These are phyloP conservation scores for Anthostomella pinea DNA, from an alignment of 2,329 filamentous ascomycete genomes.

Conservation along the genomic window DNA sequence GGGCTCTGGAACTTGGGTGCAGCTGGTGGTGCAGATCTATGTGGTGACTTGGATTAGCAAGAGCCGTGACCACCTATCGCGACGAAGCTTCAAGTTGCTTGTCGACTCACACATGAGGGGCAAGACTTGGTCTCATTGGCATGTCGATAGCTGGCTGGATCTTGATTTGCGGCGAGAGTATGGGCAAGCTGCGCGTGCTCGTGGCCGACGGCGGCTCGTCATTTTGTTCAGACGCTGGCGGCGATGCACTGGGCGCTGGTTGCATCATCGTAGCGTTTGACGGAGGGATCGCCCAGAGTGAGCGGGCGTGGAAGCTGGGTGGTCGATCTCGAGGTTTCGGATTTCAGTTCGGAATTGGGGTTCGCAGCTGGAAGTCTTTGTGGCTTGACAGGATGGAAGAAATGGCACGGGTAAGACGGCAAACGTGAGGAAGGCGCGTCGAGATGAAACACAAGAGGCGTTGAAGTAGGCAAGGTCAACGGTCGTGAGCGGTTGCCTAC, in stretches of 20 bases:
- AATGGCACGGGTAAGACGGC: too few relatives aligned
- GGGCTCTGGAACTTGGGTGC: slow-evolving; percentile 48
- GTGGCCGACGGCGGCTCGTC: slow-evolving; percentile 6
- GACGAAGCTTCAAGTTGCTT: slow-evolving; percentile 6
- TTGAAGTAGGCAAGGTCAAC: too few relatives aligned
- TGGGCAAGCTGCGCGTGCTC: slow-evolving; percentile 23
- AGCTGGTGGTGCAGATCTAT: slow-evolving; percentile 43
- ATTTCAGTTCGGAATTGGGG: too few relatives aligned
- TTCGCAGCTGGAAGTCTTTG: too few relatives aligned
- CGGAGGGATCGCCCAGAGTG: too few relatives aligned
- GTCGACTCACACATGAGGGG: slow-evolving; percentile 42
- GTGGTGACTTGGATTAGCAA: slow-evolving; percentile 15
- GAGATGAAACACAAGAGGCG: too few relatives aligned
- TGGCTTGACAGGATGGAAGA: too few relatives aligned
- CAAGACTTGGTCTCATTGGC: slow-evolving; percentile 31
- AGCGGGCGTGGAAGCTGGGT: too few relatives aligned
- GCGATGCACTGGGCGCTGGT: slow-evolving; percentile 13
- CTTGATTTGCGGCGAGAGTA: slow-evolving; percentile 37
- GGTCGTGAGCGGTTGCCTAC: too few relatives aligned
- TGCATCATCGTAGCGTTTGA: slow-evolving; percentile 22
- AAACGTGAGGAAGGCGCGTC: too few relatives aligned
- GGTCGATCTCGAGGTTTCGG: too few relatives aligned
- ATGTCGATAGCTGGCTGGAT: slow-evolving; percentile 35
- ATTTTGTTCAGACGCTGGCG: slow-evolving; percentile 5
- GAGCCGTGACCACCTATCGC: slow-evolving; percentile 6